Evolutionary conservation across 257 asterid species (phyloP).

Genomic region (Thymus mandschuricus): DNA sequence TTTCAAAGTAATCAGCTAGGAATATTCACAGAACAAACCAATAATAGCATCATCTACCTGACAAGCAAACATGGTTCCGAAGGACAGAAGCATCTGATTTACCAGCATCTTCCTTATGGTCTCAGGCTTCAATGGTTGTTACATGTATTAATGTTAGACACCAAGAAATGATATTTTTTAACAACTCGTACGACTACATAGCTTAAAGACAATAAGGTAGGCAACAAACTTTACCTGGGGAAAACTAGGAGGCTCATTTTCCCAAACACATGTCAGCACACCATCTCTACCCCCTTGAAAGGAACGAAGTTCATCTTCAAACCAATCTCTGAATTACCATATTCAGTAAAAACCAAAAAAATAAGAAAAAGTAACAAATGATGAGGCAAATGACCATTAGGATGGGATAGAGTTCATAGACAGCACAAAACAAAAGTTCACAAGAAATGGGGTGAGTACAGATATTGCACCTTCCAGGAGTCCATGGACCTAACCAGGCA

Average conservation of each 20-base stretch:
- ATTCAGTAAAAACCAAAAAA: conserved; percentile 19
- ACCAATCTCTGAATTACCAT: conserved; percentile 73
- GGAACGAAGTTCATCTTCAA: conserved; percentile 96
- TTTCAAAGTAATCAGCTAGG: conserved; percentile 30
- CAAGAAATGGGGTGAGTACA: conserved; percentile 23
- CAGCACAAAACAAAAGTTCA: conserved; percentile 20
- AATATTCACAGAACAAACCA: conserved; percentile 30
- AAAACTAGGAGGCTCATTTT: conserved; percentile 87
- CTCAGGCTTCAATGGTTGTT: conserved; percentile 78
- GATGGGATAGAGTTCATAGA: conserved; percentile 19
- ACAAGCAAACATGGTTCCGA: conserved; percentile 92
- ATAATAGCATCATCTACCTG: conserved; percentile 61
- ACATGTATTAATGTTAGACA: conserved; percentile 35
- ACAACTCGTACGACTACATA: conserved; percentile 15
- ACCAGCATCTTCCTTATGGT: conserved; percentile 90
- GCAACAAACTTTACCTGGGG: conserved; percentile 75
- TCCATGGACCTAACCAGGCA: conserved; percentile 99
- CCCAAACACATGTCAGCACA: conserved; percentile 93
- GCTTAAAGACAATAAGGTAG: conserved; percentile 11
- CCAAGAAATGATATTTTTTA: conserved; percentile 9
- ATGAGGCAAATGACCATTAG: conserved; percentile 30
- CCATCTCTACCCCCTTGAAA: conserved; percentile 99
- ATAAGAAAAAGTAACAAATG: conserved; percentile 23
- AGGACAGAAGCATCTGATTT: conserved; percentile 97
- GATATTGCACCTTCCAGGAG: conserved; percentile 83